Evolutionary conservation across 805 yeast species (phyloP).

Genomic region (Saturnispora halmiae): DNA sequence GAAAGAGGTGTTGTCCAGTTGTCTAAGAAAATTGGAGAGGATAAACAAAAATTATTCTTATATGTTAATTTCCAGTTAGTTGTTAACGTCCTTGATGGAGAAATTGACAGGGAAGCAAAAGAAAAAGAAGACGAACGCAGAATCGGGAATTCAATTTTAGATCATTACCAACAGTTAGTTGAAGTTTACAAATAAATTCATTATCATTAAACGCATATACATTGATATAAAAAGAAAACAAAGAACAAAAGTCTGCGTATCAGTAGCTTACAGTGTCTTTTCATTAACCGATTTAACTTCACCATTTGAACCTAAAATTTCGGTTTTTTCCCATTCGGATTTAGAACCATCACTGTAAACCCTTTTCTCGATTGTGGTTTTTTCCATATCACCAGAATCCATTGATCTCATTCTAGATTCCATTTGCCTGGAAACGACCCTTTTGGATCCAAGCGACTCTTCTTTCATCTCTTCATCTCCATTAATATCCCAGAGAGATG

Average conservation of each 20-base stretch:
- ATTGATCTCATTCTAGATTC: constrained; percentile 30
- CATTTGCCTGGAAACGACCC: constrained; percentile 30
- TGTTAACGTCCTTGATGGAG: constrained; percentile 38
- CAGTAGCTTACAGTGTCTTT: background rate
- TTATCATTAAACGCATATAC: too few species aligned
- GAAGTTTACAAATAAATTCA: constrained; percentile 3
- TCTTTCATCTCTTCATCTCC: constrained; percentile 13
- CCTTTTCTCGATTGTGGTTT: constrained; percentile 13
- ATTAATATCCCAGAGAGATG: constrained; percentile 4
- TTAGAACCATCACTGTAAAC: constrained; percentile 11
- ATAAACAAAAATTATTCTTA: constrained; percentile 56
- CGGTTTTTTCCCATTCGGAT: constrained; percentile 8
- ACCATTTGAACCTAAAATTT: constrained; percentile 12
- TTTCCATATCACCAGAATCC: constrained; percentile 37
- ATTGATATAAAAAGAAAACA: too few species aligned
- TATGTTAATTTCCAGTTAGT: constrained; percentile 63
- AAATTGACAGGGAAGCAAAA: constrained; percentile 3
- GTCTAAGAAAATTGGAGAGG: constrained; percentile 37
- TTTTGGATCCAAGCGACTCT: constrained; percentile 9
- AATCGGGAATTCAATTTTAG: background rate
- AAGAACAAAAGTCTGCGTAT: too few species aligned
- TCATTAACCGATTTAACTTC: constrained; percentile 7
- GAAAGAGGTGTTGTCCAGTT: constrained; percentile 71
- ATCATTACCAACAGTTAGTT: constrained; percentile 5
- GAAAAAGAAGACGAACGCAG: constrained; percentile 1